These are phyloP conservation scores for Arthrinium phaeospermum DNA, from an alignment of 2,329 filamentous ascomycete species.

Conservation along the genomic window DNA sequence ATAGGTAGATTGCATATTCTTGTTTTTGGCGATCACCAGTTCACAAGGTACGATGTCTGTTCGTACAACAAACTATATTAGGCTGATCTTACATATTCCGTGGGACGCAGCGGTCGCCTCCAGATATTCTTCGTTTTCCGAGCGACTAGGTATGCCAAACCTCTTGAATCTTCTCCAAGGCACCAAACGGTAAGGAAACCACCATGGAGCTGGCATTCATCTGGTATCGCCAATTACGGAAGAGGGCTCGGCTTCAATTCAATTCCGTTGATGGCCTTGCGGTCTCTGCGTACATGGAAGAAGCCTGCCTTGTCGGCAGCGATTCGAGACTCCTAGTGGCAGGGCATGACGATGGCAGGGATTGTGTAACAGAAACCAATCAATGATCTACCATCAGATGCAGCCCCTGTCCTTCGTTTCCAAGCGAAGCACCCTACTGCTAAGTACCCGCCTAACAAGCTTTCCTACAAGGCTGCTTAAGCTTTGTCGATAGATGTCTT, in stretches of 20 bases:
- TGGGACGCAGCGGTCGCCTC: neutral
- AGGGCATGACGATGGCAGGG: neutral
- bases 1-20: neutral
- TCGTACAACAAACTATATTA: neutral
- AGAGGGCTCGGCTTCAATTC: neutral
- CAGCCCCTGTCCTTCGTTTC: neutral
- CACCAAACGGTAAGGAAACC: neutral
- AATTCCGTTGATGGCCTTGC: neutral
- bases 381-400: slow-evolving; percentile 10
- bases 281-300: neutral
- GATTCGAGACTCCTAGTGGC: neutral
- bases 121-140: neutral
- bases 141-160: neutral
- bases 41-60: neutral
- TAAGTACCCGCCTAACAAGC: neutral
- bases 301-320: neutral
- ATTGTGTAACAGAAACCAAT: slow-evolving; percentile 13
- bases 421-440: neutral
- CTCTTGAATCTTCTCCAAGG: neutral
- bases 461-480: neutral
- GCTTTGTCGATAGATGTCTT: neutral
- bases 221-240: neutral
- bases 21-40: neutral
- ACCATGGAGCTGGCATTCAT: neutral
- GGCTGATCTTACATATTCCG: neutral